Evolutionary conservation across 2,329 filamentous ascomycete genomes (phyloP), one percentile per base, ranked within the genome.

Genomic region (Hypocreales sp.): DNA sequence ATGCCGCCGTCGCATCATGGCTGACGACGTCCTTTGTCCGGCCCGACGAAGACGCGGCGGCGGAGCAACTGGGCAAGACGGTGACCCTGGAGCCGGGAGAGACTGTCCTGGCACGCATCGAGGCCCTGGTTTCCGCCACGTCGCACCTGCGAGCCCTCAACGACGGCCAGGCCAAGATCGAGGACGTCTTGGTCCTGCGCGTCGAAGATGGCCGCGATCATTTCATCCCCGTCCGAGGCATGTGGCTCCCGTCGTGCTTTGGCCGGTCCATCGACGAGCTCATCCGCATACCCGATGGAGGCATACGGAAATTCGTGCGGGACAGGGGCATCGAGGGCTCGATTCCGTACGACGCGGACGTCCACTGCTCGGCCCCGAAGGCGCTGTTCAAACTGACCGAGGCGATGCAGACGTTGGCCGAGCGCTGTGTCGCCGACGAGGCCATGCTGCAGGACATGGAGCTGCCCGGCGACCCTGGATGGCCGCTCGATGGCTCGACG

Each of bases 331-430:
- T 58, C 10, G 49, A 53, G 4, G 62, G 61, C 3, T 56, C 60
- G 35, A 76, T 67, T 32, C 61, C 57, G 25, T 67, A 62, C 41
- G 63, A 58, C 43, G 62, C 53, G 21, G 69, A 64, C 32, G 67
- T 81, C 35, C 72, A 72, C 45, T 76, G 78, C 46, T 87, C 84
- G 8, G 84, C 84, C 2, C 87, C 90, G 1, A 74, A 80, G 34
- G 87, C 94, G 50, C 62, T 95, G 7, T 92, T 93, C 53, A 76
- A 77, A 45, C 67, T 98, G 42, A 94, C 84, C 5, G 82, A 93
- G 48, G 71, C 75, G 8, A 65, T 93, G 11, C 68, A 70, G 40
- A 59, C 50, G 6, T 51, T 72, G 22, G 61, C 60, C 4, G 70
- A 72, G 37, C 60, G 69, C 13, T 61, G 58, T 15, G 47, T 67